phyloP scores from a whole-genome alignment of 495 filamentous ascomycete species.

The Umbilicaria muhlenbergii region DNA sequence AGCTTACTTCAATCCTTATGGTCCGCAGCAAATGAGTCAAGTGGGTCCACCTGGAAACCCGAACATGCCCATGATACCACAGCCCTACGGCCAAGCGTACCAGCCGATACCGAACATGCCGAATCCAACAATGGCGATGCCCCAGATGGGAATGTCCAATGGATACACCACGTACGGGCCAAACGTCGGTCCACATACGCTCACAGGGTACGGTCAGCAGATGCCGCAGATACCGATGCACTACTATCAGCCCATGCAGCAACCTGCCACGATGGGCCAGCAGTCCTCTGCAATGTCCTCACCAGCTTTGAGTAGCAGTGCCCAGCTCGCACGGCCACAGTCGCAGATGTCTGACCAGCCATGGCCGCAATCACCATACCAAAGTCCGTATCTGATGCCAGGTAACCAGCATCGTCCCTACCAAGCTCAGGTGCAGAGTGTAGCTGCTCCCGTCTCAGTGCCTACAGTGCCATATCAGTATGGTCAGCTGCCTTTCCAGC shows the following conservation, averaged over 20 bases:
- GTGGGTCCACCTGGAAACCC: conserved; percentile 11
- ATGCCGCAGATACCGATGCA: conserved; percentile 15
- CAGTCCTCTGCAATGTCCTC: conserved; percentile 26
- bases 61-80: conserved; percentile 16
- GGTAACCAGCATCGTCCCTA: conserved; percentile 10
- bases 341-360: conserved; percentile 9
- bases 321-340: conserved; percentile 8
- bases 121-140: conserved; percentile 10
- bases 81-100: conserved; percentile 9
- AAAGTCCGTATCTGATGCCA: conserved; percentile 9
- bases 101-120: conserved; percentile 14
- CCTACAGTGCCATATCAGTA: conserved; percentile 45
- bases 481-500: conserved; percentile 58
- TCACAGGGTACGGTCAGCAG: conserved; percentile 18
- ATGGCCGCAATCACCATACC: conserved; percentile 9
- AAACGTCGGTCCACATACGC: conserved; percentile 14
- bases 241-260: conserved; percentile 13
- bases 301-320: conserved; percentile 27
- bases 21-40: conserved; percentile 21
- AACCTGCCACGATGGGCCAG: conserved; percentile 18
- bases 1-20: conserved; percentile 29
- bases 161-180: conserved; percentile 11
- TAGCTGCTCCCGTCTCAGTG: neutral
- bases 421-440: conserved; percentile 2
- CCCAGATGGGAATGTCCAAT: conserved; percentile 5